Conservation (phyloP, 306 rosid genomes). For the Cicer yamashitae region DNA sequence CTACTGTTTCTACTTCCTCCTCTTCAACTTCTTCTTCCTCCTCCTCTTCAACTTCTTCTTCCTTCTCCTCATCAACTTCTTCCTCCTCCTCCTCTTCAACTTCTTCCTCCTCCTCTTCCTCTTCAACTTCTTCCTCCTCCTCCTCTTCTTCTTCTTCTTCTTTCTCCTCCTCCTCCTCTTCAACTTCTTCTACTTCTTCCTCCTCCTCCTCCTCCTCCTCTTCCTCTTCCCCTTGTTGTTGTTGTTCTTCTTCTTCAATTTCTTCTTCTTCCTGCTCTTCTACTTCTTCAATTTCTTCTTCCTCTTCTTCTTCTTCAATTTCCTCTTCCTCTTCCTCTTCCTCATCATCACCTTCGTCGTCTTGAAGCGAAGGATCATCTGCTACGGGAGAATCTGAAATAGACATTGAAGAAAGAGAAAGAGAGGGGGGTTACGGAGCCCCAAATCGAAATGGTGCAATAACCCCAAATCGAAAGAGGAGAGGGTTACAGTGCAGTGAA, state of each 20-base stretch:
- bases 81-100: conserved; percentile 29
- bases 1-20: conserved; percentile 15
- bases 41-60: conserved; percentile 24
- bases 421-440: neutral
- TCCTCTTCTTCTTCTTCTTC: neutral
- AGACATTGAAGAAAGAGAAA: conserved; percentile 40
- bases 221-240: neutral
- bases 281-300: neutral
- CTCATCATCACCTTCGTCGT: conserved; percentile 7
- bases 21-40: conserved; percentile 14
- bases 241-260: conserved; percentile 11
- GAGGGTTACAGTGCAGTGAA: neutral
- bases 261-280: conserved; percentile 1
- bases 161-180: neutral
- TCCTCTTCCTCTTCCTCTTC: neutral
- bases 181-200: conserved; percentile 27
- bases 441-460: neutral
- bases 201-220: neutral
- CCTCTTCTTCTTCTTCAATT: conserved; percentile 20
- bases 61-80: conserved; percentile 24
- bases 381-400: conserved; percentile 34
- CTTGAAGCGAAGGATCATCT: conserved; percentile 42
- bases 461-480: conserved; percentile 1
- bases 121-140: neutral
- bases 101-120: conserved; percentile 11